Base-by-base conservation (phyloP, 2,329 filamentous ascomycete species). In the Pseudogymnoascus sp. region DNA sequence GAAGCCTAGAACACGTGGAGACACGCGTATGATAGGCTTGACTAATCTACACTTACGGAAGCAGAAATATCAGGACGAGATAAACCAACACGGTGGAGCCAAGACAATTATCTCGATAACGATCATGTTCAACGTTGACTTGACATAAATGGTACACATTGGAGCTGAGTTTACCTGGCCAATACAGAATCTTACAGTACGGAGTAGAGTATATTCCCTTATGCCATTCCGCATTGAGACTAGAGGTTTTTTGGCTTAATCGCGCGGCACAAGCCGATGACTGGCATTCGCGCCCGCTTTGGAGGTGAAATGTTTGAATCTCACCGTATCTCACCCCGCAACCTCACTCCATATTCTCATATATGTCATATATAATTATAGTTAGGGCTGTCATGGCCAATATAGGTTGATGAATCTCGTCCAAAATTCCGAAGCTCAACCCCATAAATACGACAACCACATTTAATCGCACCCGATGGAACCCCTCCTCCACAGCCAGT, bases 291-390 rank as follows among this genome's bases (percentile, higher is more conserved):
- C 50, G n/a, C 50, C 50, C 28, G 26, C 24, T 31, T n/a, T 53
- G 43, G 43, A 8, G 2, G 28, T 19, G 16, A 33, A 56, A 56
- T 56, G 28, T 19, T 33, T 7, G 50, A 56, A 56, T 56, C 50
- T 56, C 50, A 56, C 50, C 26, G 16, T 4, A 56, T 33, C n/a
- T 56, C n/a, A 33, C 50, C 16, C 28, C 28, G 50, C 11, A 11
- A 5, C n/a, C 24, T 33, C 28, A 12, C 50, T 56, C 10, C n/a
- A 33, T 33, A 33, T 56, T 56, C n/a, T 56, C 16, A 28, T 56
- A 33, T 7, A 56, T 56, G 50, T 56, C 50, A 56, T 33, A 56
- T 56, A 56, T 50, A 56, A 19, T 56, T 7, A 19, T 56, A 56
- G 26, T 56, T 56, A 56, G 28, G 50, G 50, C 50, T 56, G 28